Percentiles rank a stretch among this genome's conserved stretches.
phyloP scores from a whole-genome alignment of 177 flowering plant genomes.

The Vitis hybrid region DNA sequence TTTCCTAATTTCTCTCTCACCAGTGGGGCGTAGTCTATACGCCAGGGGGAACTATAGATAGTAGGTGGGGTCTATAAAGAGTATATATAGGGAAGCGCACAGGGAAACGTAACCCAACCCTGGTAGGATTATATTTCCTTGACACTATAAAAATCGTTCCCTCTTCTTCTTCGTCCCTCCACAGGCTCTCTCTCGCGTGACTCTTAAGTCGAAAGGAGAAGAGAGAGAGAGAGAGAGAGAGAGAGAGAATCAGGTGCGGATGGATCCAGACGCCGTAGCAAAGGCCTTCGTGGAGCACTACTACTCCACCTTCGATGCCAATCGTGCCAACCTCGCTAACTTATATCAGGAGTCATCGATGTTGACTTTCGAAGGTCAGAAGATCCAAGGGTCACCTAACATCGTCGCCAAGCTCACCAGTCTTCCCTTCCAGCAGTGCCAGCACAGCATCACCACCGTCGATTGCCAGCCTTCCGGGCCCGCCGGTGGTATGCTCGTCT shows the following conservation, averaged over 20 bases:
- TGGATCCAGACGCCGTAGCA: slow-evolving; percentile 75
- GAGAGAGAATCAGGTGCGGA: slow-evolving; percentile 11
- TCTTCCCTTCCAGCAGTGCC: slow-evolving; percentile 83
- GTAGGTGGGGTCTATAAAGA: no score
- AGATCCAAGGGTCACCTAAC: slow-evolving; percentile 59
- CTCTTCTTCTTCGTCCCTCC: slow-evolving; percentile 1
- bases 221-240: no score
- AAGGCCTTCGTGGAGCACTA: slow-evolving; percentile 88
- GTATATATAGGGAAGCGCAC: no score
- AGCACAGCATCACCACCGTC: slow-evolving; percentile 72
- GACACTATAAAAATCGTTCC: background rate
- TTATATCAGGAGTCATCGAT: slow-evolving; percentile 73
- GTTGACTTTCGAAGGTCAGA: slow-evolving; percentile 84
- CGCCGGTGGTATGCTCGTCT: slow-evolving; percentile 73
- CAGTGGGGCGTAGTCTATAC: no score
- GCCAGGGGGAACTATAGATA: no score
- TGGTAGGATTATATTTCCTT: background rate
- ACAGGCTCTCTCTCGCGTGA: slow-evolving; percentile 2
- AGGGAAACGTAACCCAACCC: background rate
- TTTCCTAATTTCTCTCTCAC: no score
- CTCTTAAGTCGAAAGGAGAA: background rate
- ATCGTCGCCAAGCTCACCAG: slow-evolving; percentile 69
- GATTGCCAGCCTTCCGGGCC: slow-evolving; percentile 89
- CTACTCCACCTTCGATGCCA: slow-evolving; percentile 73
- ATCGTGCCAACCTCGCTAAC: slow-evolving; percentile 48